Evolutionary conservation across 495 filamentous ascomycete species (phyloP).

Genomic region (Glarea lozoyensis): DNA sequence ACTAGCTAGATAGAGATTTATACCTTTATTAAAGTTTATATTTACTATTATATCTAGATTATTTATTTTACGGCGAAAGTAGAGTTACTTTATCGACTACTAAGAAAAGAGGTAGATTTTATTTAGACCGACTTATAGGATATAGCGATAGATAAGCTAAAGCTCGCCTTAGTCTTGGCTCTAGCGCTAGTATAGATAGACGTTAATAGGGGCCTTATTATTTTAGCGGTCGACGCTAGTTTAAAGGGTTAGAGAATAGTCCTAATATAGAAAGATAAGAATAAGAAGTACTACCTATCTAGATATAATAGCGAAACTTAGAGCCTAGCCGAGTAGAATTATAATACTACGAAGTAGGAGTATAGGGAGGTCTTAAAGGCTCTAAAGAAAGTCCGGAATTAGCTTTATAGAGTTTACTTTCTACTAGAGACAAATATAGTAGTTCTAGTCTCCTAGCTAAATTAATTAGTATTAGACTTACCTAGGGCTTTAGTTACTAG

Average conservation of each 20-base stretch:
- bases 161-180: not conserved
- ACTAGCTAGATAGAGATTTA: not conserved
- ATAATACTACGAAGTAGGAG: slow-evolving; percentile 3
- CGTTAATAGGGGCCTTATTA: not conserved
- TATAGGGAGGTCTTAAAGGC: slow-evolving; percentile 3
- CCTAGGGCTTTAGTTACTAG: slow-evolving; percentile 3
- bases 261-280: not conserved
- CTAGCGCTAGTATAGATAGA: not conserved
- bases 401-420: slow-evolving; percentile 3
- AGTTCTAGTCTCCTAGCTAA: not conserved
- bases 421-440: not conserved
- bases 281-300: not conserved
- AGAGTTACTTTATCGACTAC: not conserved
- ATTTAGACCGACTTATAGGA: not conserved
- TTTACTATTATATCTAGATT: slow-evolving; percentile 7
- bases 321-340: slow-evolving; percentile 1
- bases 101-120: not conserved
- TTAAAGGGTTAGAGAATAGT: not conserved
- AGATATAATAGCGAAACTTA: not conserved
- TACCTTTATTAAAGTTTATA: not conserved
- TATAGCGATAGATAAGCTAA: not conserved
- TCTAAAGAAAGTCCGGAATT: not conserved
- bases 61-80: not conserved
- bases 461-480: not conserved
- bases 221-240: slow-evolving; percentile 1